Percentiles rank a stretch among this genome's conserved stretches.
phyloP scores from a whole-genome alignment of 352 stramenopile genomes.

The Pythium biforme region DNA sequence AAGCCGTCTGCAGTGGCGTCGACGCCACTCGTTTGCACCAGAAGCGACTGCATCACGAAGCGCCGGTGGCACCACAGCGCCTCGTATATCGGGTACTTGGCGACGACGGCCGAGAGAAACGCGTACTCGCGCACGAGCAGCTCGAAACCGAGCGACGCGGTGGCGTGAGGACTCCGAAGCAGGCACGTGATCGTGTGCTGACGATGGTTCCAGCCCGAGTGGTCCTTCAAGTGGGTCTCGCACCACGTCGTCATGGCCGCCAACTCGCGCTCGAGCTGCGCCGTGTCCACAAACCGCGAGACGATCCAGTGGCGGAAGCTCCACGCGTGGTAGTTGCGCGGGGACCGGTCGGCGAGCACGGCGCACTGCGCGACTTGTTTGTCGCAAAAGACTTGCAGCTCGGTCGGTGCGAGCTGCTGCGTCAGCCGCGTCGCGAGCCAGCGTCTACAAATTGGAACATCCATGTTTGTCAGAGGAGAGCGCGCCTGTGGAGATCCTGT shows the following conservation, averaged over 20 bases:
- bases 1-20: not conserved
- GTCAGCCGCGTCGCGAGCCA: conserved; percentile 52
- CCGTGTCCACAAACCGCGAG: conserved; percentile 27
- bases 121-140: conserved; percentile 47
- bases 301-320: conserved; percentile 81
- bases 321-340: conserved; percentile 85
- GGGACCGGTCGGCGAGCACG: conserved; percentile 55
- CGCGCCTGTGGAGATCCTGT: too few species aligned
- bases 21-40: conserved; percentile 13
- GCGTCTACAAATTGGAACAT: conserved; percentile 35
- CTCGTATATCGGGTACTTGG: conserved; percentile 51
- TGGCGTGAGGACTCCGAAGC: not conserved
- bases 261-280: conserved; percentile 43
- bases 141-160: not conserved
- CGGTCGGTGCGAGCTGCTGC: conserved; percentile 14
- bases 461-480: too few species aligned
- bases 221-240: conserved; percentile 61
- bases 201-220: conserved; percentile 82
- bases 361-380: conserved; percentile 52
- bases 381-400: conserved; percentile 37
- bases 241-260: conserved; percentile 57
- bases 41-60: conserved; percentile 51
- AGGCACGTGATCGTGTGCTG: conserved; percentile 51
- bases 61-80: conserved; percentile 80
- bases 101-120: conserved; percentile 53